These are phyloP conservation scores for Cytospora piceicola DNA, from an alignment of 2,329 filamentous ascomycete species.

Conservation along the genomic window DNA sequence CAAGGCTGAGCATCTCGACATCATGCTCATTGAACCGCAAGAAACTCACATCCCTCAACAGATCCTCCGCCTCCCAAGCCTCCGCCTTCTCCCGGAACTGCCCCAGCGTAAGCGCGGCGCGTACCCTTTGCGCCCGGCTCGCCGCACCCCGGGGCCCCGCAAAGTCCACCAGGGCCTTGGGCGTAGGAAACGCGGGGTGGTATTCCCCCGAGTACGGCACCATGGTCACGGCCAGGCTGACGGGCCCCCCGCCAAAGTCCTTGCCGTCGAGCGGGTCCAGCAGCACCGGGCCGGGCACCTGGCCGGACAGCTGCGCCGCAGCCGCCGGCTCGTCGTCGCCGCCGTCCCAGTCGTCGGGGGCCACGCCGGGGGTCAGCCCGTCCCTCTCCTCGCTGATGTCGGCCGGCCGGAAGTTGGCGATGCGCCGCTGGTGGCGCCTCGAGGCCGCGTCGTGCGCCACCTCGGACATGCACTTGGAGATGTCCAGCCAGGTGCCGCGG, in stretches of 20 bases:
- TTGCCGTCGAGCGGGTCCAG: conserved; percentile 8
- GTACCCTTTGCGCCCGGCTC: conserved; percentile 9
- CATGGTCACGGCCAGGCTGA: conserved; percentile 23
- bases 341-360: neutral
- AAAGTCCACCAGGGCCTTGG: conserved; percentile 2
- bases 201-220: conserved; percentile 20
- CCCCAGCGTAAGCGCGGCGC: conserved; percentile 5
- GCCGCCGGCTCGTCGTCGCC: too few species aligned
- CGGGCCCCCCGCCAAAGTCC: neutral
- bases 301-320: conserved; percentile 6
- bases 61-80: conserved; percentile 5
- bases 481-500: conserved; percentile 26
- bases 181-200: conserved; percentile 6
- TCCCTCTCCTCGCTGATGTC: conserved; percentile 10
- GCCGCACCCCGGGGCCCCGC: neutral
- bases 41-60: conserved; percentile 36
- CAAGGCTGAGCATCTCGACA: conserved; percentile 50
- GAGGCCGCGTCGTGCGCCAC: conserved; percentile 24
- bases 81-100: conserved; percentile 18
- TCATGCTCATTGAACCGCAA: conserved; percentile 55
- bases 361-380: neutral
- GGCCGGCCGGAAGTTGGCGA: neutral
- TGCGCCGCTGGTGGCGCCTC: conserved; percentile 4
- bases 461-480: conserved; percentile 23
- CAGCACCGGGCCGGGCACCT: neutral